Percentiles rank a stretch among this genome's conserved stretches.
Conservation (phyloP, 2,329 filamentous ascomycete genomes). For the Colletotrichum australisinense region DNA sequence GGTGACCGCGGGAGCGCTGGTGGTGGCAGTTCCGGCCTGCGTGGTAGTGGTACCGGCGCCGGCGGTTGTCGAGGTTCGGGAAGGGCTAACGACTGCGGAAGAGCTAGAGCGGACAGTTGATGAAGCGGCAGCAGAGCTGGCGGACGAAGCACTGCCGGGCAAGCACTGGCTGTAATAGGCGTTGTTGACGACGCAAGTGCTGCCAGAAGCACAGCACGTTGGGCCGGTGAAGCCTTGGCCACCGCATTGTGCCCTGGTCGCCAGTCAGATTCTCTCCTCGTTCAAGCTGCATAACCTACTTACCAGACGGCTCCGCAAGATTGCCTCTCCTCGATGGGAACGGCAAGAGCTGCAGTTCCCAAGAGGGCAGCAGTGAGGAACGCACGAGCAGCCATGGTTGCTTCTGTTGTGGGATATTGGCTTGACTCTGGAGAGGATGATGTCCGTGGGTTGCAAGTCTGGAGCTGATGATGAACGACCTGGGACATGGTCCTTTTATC, state of each 20-base stretch:
- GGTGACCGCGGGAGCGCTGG: slow-evolving; percentile 42
- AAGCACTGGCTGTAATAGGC: slow-evolving; percentile 53
- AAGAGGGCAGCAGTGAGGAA: slow-evolving; percentile 33
- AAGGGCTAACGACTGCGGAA: slow-evolving; percentile 42
- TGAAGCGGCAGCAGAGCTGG: slow-evolving; percentile 32
- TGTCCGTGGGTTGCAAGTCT: neutral
- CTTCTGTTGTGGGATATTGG: neutral
- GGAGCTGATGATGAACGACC: neutral
- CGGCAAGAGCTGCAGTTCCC: slow-evolving; percentile 48
- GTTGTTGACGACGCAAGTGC: slow-evolving; percentile 50
- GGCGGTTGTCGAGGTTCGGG: slow-evolving; percentile 51
- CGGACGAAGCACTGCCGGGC: slow-evolving; percentile 38
- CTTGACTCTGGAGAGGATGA: neutral
- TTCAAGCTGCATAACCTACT: slow-evolving; percentile 17
- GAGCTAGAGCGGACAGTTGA: slow-evolving; percentile 34
- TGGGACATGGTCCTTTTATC: slow-evolving; percentile 21
- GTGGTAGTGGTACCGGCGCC: slow-evolving; percentile 38
- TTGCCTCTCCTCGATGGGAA: slow-evolving; percentile 56
- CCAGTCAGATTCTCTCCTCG: slow-evolving; percentile 13
- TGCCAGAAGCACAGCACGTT: slow-evolving; percentile 56
- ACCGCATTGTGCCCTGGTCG: slow-evolving; percentile 53
- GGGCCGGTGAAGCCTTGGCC: slow-evolving; percentile 56
- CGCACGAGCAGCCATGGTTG: slow-evolving; percentile 31
- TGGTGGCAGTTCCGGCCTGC: slow-evolving; percentile 35
- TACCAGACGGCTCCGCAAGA: slow-evolving; percentile 49